A percentile compares a stretch with the other conserved stretches of the same genome.
phyloP scores from a whole-genome alignment of 306 rosid genomes.

The Dicorynia guianensis region DNA sequence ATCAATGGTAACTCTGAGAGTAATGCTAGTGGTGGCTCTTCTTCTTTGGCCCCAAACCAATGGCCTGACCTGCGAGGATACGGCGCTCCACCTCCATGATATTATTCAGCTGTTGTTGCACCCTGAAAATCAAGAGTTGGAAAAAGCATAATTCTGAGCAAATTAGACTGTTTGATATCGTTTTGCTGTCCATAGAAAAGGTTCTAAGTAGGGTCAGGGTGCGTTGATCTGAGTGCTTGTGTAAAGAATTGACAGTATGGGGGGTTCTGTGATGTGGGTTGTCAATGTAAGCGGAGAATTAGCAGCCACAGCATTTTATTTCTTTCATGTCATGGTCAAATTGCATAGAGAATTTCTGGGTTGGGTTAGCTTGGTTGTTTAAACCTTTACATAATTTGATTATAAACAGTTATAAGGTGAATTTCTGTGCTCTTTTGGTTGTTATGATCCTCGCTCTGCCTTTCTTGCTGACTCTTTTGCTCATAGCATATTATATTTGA shows the following conservation, averaged over 20 bases:
- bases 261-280: conserved; percentile 31
- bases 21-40: conserved; percentile 31
- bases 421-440: conserved; percentile 9
- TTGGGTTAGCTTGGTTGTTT: conserved; percentile 43
- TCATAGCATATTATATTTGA: conserved; percentile 13
- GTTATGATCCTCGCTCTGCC: neutral
- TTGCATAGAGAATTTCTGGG: conserved; percentile 28
- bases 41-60: conserved; percentile 44
- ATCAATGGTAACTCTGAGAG: conserved; percentile 11
- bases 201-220: neutral
- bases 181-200: conserved; percentile 5
- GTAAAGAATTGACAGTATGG: neutral
- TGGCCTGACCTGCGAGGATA: conserved; percentile 55
- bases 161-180: conserved; percentile 1
- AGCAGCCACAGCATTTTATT: conserved; percentile 10
- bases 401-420: conserved; percentile 32
- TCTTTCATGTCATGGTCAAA: neutral
- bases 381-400: conserved; percentile 27
- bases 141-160: neutral
- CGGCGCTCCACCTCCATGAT: conserved; percentile 49
- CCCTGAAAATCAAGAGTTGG: neutral
- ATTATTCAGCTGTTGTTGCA: conserved; percentile 10
- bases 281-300: conserved; percentile 33
- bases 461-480: conserved; percentile 15
- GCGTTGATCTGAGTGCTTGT: neutral